These are phyloP conservation scores for Cubamyces lactineus DNA, from an alignment of 768 basidiomycete species.

Conservation along the genomic window DNA sequence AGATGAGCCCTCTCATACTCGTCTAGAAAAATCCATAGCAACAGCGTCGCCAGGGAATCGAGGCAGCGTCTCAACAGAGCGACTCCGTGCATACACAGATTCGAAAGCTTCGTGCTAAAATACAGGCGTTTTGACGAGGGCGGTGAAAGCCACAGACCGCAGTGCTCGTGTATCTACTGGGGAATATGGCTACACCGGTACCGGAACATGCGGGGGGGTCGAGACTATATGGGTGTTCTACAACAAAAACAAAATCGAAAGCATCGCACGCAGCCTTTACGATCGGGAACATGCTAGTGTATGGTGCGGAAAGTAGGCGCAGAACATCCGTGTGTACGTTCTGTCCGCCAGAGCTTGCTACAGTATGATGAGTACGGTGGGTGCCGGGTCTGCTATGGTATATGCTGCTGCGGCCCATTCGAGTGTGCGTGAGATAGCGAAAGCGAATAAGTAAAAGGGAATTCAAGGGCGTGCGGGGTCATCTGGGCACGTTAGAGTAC, in stretches of 20 bases:
- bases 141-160: conserved; percentile 1
- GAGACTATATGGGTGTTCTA: not conserved
- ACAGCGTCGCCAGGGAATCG: too few species aligned
- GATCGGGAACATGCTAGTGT: conserved; percentile 1
- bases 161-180: conserved; percentile 14
- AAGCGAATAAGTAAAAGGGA: conserved; percentile 1
- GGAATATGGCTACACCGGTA: conserved; percentile 8
- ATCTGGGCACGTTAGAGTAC: not conserved
- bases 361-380: conserved; percentile 8
- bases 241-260: conserved; percentile 9
- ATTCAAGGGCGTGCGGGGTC: not conserved
- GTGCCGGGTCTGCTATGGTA: conserved; percentile 15
- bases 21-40: not conserved
- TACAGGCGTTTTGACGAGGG: not conserved
- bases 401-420: conserved; percentile 7
- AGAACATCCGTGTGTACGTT: conserved; percentile 12
- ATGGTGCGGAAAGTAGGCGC: conserved; percentile 3
- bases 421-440: not conserved
- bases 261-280: not conserved
- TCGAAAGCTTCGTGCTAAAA: not conserved
- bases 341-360: conserved; percentile 15
- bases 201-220: not conserved
- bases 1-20: too few species aligned
- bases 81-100: too few species aligned
- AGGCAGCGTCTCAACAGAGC: too few species aligned